Base-by-base conservation (phyloP, 345 rosid species). In the Cardamine occulta region DNA sequence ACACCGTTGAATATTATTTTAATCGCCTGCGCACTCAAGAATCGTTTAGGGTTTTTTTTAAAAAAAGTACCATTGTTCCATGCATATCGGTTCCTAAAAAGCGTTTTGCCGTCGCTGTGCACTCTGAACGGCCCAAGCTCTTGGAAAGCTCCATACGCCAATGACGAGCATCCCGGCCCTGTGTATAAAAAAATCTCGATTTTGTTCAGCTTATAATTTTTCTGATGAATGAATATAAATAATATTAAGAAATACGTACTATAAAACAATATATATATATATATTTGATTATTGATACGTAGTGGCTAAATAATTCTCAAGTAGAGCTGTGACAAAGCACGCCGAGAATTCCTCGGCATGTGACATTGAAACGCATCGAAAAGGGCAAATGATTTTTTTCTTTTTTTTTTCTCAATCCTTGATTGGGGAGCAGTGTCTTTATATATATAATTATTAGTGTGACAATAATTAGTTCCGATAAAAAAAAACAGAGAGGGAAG, bases 101-200 rank as follows among this genome's bases (percentile, higher is more conserved):
- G 98, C 29, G 87, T 84, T 80, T 82, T 86, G 61, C 95, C 97
- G 68, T 88, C 96, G 10, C 89, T 81, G 61, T 81, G 84, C 76
- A 94, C 88, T 57, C 85, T 88, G 48, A 94, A 94, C 24, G 98
- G 97, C 19, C 97, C 98, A 21, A 93, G 78, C 81, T 93, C 98
- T 81, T 93, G 96, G 21, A 93, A 76, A 60, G 91, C 90, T 72
- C 97, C 98, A 76, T 93, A 93, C 34, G 96, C 97, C 71, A 93
- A 81, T 53, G 98, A 93, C 39, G 97, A 91, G 88, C 98, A 93
- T 68, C 97, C 96, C 42, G 96, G 98, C 32, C 98, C 97, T 34
- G 96, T 76, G 58, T 24, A 17, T 32, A 57, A n/a, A 40, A 49
- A 5, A 45, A n/a, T 44, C 56, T 64, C 44, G 70, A 45, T 14